Base-by-base conservation (phyloP, 1,284 basidiomycete genomes). In the Sporisorium reilianum region DNA sequence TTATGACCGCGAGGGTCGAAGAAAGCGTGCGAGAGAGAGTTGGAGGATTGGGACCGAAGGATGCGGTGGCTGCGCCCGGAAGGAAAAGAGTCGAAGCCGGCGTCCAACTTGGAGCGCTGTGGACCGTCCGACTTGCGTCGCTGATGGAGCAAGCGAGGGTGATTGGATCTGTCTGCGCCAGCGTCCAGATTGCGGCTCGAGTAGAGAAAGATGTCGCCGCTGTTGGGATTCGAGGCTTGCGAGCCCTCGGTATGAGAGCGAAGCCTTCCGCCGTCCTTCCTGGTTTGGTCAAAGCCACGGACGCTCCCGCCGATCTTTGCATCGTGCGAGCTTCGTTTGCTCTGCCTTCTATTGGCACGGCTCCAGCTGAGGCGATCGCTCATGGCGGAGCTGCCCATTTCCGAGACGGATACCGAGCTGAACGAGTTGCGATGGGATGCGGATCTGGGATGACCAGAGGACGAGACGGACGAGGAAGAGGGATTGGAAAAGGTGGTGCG, bases 321-420 rank as follows among this genome's bases (percentile, higher is more conserved):
- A 49, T 76, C 69, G 23, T 69, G 61, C 14, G 65, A 72, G 55
- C 30, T 49, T n/a, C 66, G 38, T 42, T 74, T 74, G 63, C 61
- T 64, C 52, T 65, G 65, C 41, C 58, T 64, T 42, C 59, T 69
- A 30, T 51, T 48, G 54, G 59, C 57, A 16, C 65, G 62, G 12
- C 64, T 65, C 74, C 74, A 76, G 52, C 74, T 76, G 32, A 64
- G n/a, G 11, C 69, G 74, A 44, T 76, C 74, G 34, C 65, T 60
- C 44, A 56, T 59, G 18, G 51, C 51, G 8, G 71, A 74, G 34
- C 71, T 55, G 26, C 71, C 74, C 14, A 62, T 50, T 14, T 72
- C 69, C 7, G 74, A 76, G 14, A 69, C 59, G 5, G 69, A 65
- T 0, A 76, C 56, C 10, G 74, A 76, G 61, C 68, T 72, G 62